Evolutionary conservation across 257 asterid species (phyloP), one percentile per base, ranked within the genome.

Genomic region (Verbena officinalis): DNA sequence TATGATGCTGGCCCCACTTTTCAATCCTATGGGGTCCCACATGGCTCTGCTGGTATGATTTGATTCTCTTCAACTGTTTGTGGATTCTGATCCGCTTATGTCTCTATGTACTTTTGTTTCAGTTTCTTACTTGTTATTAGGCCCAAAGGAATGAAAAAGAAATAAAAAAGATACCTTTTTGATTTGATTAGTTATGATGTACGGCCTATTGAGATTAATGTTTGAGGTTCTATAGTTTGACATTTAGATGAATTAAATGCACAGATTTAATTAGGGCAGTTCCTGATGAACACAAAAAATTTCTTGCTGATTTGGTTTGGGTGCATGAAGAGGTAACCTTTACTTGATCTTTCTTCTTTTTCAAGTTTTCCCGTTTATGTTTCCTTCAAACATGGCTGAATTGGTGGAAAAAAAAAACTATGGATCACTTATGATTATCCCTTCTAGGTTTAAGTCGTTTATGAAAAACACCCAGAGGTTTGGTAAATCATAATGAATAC

Each of bases 281-380:
- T 67, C 84, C 98, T 23, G 83, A 85, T 15, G 87, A 80, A 65
- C 98, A 93, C 84, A 93, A 87, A 77, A 90, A 78, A 55, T 93
- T 90, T 81, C 86, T 93, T 57, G 86, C 96, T 49, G 83, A 82
- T 77, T 77, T 90, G 79, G 95, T 93, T 58, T 93, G 98, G 97
- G 84, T 90, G 15, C 98, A 87, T 51, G 97, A 93, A 75, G 96
- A 90, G 94, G 96, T 88, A 52, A 65, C 34, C 22, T 24, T 38
- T 31, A 8, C 6, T 49, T 21, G 38, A n/a, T 58, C 24, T 38
- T 21, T 24, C 11, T 16, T 62, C n/a, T 15, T 64, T 27, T n/a
- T 14, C 9, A 12, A 15, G 22, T 27, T 36, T 23, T 48, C 20
- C 27, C 44, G 6, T 11, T 50, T 38, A 4, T 55, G n/a, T 14